Conservation (phyloP, 345 rosid species). For the Xanthoceras sorbifolium region DNA sequence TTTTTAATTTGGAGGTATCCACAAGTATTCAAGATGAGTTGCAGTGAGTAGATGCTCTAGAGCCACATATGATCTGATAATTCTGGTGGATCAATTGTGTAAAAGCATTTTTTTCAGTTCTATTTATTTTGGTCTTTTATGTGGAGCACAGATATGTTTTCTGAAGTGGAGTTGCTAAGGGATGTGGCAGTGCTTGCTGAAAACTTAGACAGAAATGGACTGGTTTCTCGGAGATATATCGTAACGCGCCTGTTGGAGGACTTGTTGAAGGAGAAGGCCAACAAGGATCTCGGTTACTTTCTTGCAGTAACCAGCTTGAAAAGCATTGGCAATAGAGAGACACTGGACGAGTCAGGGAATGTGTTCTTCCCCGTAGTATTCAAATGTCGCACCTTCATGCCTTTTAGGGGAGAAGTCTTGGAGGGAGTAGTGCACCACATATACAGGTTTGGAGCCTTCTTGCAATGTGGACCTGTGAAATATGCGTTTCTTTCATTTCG, state of each 20-base stretch:
- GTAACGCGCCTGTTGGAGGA: conserved; percentile 25
- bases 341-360: conserved; percentile 9
- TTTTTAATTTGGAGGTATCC: background rate
- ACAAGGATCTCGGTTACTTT: conserved; percentile 32
- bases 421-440: conserved; percentile 29
- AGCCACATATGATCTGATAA: background rate
- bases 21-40: background rate
- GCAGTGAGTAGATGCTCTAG: background rate
- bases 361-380: conserved; percentile 15
- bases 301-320: conserved; percentile 40
- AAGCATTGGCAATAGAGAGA: conserved; percentile 17
- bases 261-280: conserved; percentile 28
- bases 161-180: conserved; percentile 32
- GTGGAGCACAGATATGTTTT: conserved; percentile 23
- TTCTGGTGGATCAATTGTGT: background rate
- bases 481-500: conserved; percentile 30
- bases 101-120: background rate
- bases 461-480: conserved; percentile 36
- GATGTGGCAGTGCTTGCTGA: conserved; percentile 19
- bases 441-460: conserved; percentile 18
- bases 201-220: conserved; percentile 20
- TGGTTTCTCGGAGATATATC: conserved; percentile 12
- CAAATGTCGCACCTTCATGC: conserved; percentile 35
- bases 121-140: background rate
- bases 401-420: conserved; percentile 29